Conservation (phyloP, 140 eudicot species). For the Cichorium intybus region DNA sequence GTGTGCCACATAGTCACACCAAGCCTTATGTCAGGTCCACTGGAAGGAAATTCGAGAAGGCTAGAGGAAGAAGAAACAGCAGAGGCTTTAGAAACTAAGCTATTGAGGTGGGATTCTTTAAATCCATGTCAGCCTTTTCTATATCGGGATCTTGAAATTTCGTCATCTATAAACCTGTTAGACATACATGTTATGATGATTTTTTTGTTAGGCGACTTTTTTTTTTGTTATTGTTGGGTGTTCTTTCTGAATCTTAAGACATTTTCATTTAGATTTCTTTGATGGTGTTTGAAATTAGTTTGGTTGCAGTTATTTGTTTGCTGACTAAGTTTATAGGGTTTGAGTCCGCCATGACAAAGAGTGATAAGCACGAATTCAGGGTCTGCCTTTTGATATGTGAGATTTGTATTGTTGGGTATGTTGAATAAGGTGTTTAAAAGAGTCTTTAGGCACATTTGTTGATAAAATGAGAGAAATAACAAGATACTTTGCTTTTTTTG, state of each 20-base stretch:
- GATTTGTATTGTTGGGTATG: too few species aligned
- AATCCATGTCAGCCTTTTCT: constrained; percentile 3
- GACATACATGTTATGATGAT: not conserved
- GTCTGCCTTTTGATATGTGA: too few species aligned
- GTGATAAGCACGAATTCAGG: too few species aligned
- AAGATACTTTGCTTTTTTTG: too few species aligned
- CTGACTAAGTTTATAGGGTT: too few species aligned
- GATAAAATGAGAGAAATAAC: too few species aligned
- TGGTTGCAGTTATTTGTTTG: not conserved
- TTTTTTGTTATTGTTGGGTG: not conserved
- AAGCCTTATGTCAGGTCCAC: constrained; percentile 73
- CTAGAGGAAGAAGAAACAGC: constrained; percentile 80
- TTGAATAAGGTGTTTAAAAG: too few species aligned
- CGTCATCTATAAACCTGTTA: not conserved
- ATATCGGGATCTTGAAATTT: constrained; percentile 4
- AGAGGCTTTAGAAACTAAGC: constrained; percentile 61
- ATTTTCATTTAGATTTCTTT: constrained; percentile 3
- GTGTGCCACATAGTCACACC: constrained; percentile 87
- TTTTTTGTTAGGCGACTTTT: not conserved
- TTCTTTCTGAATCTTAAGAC: not conserved
- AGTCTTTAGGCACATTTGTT: too few species aligned
- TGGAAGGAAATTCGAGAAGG: constrained; percentile 75
- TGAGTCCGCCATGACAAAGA: too few species aligned
- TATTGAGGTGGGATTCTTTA: not conserved
- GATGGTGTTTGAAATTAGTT: not conserved